These are phyloP conservation scores for Selaginella tamariscina DNA, from an alignment of 75 land plant species.

Conservation along the genomic window DNA sequence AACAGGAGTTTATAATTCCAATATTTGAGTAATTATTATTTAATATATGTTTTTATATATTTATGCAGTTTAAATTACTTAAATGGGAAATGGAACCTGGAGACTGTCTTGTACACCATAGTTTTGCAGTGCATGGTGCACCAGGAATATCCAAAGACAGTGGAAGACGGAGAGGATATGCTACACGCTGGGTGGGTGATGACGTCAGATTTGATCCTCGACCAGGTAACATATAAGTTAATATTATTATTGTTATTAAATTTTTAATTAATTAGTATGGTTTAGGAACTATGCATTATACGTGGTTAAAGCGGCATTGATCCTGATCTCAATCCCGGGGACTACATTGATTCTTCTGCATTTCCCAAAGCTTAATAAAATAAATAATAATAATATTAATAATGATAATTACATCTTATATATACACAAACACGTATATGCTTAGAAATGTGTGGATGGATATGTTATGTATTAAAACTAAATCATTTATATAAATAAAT, in stretches of 20 bases:
- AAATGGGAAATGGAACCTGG: constrained; percentile 33
- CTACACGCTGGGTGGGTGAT: constrained; percentile 30
- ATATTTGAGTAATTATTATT: no score
- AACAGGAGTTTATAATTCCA: no score
- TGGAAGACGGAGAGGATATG: constrained; percentile 26
- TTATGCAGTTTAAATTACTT: constrained; percentile 15
- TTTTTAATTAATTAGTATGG: no score
- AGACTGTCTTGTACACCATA: constrained; percentile 27
- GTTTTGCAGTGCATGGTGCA: constrained; percentile 29
- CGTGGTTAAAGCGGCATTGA: neutral
- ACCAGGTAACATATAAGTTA: constrained; percentile 20
- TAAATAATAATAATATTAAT: no score
- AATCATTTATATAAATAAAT: no score
- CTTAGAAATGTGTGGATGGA: no score
- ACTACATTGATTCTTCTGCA: neutral
- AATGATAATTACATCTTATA: no score
- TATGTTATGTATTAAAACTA: no score
- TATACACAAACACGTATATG: no score
- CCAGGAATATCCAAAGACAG: constrained; percentile 21
- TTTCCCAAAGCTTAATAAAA: no score
- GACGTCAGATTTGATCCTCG: constrained; percentile 25
- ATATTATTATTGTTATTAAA: no score
- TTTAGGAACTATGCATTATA: neutral
- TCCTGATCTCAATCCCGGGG: neutral
- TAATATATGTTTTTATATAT: no score